Evolutionary conservation across 2,329 filamentous ascomycete genomes (phyloP), one percentile per base, ranked within the genome.

Genomic region (Penicillium sp.): DNA sequence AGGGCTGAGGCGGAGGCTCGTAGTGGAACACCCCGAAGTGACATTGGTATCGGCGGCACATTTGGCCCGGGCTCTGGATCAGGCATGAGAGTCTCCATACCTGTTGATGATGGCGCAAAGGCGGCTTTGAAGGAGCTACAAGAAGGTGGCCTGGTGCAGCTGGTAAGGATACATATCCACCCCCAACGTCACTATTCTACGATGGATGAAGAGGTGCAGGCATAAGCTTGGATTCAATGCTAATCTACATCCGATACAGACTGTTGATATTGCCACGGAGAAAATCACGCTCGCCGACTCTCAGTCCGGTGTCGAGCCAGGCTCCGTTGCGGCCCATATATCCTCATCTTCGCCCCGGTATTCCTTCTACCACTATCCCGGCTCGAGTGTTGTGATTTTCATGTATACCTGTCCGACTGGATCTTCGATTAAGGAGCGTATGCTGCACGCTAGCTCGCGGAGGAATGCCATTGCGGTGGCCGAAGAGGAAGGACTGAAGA

Each of bases 361-460:
- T 65, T 77, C 78, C 4, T 85, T 86, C 63, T 87, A 85, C 68
- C 76, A 79, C 47, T 78, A 83, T 57, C 72, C 75, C 6, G 70
- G 74, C 31, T 74, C 74, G 12, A 69, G 73, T 6, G 65, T 70
- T 2, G 74, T 85, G 12, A 69, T 86, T 21, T 87, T 86, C 69
- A 80, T 86, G 53, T 86, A 85, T 64, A 85, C 84, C 18, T 87
- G 84, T 66, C 84, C 84, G 12, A 76, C 78, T 0, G 74, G 65
- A 12, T 82, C 81, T 13, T 84, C 82, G 67, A 82, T 86, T 66
- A 85, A 84, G 70, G 83, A 86, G 68, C 76, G 84, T 50, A 86
- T 87, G 84, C 63, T 86, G 53, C 85, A 86, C 68, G 83, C 84
- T 23, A 82, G 81, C 49, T 81, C 79, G 53, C 77, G 83, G 61